phyloP scores from a whole-genome alignment of 1,284 basidiomycete species.

The Vanrija sp. region DNA sequence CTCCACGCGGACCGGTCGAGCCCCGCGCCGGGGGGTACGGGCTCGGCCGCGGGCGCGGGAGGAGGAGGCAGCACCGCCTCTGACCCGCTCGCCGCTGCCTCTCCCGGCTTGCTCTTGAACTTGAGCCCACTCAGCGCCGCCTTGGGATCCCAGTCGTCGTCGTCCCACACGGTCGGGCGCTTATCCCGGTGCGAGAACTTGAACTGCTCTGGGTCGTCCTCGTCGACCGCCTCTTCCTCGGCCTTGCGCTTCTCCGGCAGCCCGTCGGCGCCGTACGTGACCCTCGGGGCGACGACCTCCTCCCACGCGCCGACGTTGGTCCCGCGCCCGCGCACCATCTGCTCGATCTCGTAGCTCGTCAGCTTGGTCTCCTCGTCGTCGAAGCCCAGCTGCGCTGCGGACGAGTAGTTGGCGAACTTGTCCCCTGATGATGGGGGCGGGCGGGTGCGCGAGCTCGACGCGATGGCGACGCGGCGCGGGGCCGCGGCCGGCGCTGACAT shows the following conservation, averaged over 20 bases:
- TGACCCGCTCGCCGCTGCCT: conserved; percentile 2
- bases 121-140: conserved; percentile 28
- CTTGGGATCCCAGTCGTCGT: conserved; percentile 40
- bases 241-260: conserved; percentile 3
- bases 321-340: conserved; percentile 58
- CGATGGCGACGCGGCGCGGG: background rate
- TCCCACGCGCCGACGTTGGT: conserved; percentile 83
- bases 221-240: conserved; percentile 23
- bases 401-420: conserved; percentile 78
- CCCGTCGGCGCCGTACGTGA: conserved; percentile 1
- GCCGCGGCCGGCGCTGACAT: background rate
- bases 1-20: conserved; percentile 24
- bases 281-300: conserved; percentile 54
- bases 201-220: conserved; percentile 32
- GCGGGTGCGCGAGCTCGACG: background rate
- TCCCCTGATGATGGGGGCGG: conserved; percentile 55
- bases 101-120: conserved; percentile 30
- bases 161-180: conserved; percentile 38
- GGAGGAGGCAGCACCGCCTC: no score
- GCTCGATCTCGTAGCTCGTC: conserved; percentile 55
- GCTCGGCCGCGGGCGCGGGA: conserved; percentile 3
- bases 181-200: conserved; percentile 27
- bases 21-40: conserved; percentile 14
- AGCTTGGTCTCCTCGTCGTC: conserved; percentile 59
- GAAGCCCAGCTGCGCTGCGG: conserved; percentile 74